These are phyloP conservation scores for Cladosporium sp. DNA, from an alignment of 2,329 filamentous ascomycete species.

Conservation along the genomic window DNA sequence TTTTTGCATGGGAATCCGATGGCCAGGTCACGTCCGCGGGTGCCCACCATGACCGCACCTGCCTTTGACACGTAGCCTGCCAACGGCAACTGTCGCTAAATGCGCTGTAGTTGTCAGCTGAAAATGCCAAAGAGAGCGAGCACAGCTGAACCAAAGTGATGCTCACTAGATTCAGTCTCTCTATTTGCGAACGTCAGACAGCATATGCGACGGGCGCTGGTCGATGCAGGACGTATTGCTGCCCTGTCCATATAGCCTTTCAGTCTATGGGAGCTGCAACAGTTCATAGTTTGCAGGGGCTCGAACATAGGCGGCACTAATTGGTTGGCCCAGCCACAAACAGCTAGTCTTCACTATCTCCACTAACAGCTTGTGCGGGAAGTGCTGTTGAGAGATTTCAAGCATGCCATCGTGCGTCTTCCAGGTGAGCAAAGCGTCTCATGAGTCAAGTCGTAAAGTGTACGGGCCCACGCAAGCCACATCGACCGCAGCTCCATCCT, in stretches of 20 bases:
- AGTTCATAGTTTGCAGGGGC: neutral
- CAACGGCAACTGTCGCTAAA: neutral
- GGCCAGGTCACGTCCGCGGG: neutral
- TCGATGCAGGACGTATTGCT: neutral
- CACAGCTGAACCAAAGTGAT: neutral
- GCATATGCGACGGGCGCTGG: neutral
- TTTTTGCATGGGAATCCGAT: neutral
- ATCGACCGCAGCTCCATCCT: slow-evolving; percentile 1
- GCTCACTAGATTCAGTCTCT: neutral
- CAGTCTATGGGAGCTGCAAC: neutral
- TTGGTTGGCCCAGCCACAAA: slow-evolving; percentile 7
- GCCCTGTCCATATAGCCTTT: slow-evolving; percentile 2
- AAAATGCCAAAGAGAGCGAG: neutral
- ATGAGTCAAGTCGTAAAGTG: slow-evolving; percentile 6
- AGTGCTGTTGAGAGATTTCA: neutral
- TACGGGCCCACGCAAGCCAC: slow-evolving; percentile 11
- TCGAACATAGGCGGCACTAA: neutral
- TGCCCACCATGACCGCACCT: neutral
- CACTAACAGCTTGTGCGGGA: neutral
- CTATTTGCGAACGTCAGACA: neutral
- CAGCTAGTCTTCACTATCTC: neutral
- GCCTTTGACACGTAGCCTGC: neutral
- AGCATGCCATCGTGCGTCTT: neutral
- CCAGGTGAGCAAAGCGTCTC: neutral
- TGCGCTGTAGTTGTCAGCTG: neutral